phyloP scores from a whole-genome alignment of 192 early-diverging fungal genomes.

The Polychytrium aggregatum region DNA sequence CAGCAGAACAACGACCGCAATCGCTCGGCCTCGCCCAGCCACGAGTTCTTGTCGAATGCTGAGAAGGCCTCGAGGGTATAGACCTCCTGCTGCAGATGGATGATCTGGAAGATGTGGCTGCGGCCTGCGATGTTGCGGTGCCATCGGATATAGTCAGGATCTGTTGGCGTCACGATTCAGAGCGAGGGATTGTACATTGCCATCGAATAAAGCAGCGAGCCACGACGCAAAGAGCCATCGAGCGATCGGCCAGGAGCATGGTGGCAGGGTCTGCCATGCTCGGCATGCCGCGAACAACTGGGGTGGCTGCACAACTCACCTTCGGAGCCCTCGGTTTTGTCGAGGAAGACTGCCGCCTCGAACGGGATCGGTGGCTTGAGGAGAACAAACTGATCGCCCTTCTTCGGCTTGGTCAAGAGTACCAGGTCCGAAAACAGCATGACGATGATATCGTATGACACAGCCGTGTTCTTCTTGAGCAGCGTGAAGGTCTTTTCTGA shows the following conservation, averaged over 20 bases:
- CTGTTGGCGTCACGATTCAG: no score
- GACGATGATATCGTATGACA: slow-evolving; percentile 27
- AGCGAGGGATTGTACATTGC: no score
- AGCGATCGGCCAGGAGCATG: no score
- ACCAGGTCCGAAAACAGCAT: slow-evolving; percentile 41
- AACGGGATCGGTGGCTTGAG: slow-evolving; percentile 43
- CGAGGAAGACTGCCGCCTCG: slow-evolving; percentile 32
- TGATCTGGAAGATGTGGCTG: slow-evolving; percentile 31
- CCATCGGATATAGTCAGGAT: no score
- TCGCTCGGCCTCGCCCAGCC: slow-evolving; percentile 36
- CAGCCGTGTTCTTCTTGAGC: slow-evolving; percentile 20
- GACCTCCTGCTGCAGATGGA: slow-evolving; percentile 35
- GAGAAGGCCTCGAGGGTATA: slow-evolving; percentile 24
- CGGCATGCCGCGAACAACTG: no score
- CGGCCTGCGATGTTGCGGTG: no score
- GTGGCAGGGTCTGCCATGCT: no score
- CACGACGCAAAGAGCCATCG: no score
- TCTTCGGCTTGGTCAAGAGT: slow-evolving; percentile 21
- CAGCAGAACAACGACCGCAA: no score
- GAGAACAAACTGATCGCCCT: slow-evolving; percentile 26
- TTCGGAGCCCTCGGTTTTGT: no score
- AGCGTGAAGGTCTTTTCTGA: slow-evolving; percentile 34
- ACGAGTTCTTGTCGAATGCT: slow-evolving; percentile 36
- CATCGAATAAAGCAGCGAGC: no score
- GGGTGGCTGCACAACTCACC: no score